A percentile compares a stretch with the other conserved stretches of the same genome.
phyloP scores from a whole-genome alignment of 805 yeast genomes.

The Yarrowia phangngaensis region DNA sequence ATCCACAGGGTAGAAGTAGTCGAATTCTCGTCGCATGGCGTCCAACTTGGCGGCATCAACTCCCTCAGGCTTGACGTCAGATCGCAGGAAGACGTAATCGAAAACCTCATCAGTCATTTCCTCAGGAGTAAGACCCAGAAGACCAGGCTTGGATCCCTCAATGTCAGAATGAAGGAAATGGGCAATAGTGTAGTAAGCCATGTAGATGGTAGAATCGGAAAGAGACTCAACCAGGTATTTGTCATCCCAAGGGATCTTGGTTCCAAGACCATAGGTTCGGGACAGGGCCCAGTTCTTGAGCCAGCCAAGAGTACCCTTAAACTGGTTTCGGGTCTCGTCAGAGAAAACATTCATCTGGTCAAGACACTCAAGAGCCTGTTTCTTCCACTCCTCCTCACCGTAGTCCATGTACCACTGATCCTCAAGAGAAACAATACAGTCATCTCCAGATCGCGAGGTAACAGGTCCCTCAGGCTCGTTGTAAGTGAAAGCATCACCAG shows the following conservation, averaged over 20 bases:
- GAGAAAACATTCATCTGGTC: constrained; percentile 70
- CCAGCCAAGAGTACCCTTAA: constrained; percentile 94
- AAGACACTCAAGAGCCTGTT: constrained; percentile 74
- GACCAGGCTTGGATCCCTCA: constrained; percentile 73
- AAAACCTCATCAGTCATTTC: constrained; percentile 90
- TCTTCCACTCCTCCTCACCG: constrained; percentile 91
- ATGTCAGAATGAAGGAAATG: constrained; percentile 83
- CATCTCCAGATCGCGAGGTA: constrained; percentile 93
- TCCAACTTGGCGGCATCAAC: constrained; percentile 67
- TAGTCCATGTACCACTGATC: constrained; percentile 98
- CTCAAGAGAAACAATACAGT: constrained; percentile 92
- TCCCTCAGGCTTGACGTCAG: constrained; percentile 51
- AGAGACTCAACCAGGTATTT: constrained; percentile 88
- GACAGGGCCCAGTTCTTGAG: constrained; percentile 97
- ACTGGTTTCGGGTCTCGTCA: constrained; percentile 82
- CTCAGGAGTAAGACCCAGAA: constrained; percentile 68
- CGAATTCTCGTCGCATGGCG: constrained; percentile 85
- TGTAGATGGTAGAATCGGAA: constrained; percentile 93
- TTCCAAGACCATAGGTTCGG: constrained; percentile 93
- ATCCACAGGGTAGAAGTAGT: constrained; percentile 94
- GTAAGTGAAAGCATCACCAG: constrained; percentile 81
- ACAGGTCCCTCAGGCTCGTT: constrained; percentile 91
- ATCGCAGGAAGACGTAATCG: constrained; percentile 79
- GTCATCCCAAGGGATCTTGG: constrained; percentile 95
- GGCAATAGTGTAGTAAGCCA: constrained; percentile 87